Evolutionary conservation across 2,329 filamentous ascomycete genomes (phyloP), one percentile per base, ranked within the genome.

Genomic region (Colletotrichum acutatum): DNA sequence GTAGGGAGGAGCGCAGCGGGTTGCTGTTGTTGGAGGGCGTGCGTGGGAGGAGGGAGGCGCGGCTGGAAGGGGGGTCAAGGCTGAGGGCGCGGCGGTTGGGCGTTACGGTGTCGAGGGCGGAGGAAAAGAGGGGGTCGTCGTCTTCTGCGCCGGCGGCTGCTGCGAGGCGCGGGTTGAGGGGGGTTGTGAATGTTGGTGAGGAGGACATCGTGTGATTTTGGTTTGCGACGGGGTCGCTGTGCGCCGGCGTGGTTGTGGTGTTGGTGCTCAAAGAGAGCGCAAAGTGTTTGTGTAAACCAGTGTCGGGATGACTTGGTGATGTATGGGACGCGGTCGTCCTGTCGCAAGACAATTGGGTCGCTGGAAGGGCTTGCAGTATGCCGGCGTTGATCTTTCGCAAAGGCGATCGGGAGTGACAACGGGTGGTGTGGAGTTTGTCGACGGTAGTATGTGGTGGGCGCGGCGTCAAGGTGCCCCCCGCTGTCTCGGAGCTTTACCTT

Each of bases 21-120:
- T 59, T 32, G 66, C 12, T 34, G 32, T 59, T 32, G 54, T 66
- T 60, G 2, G 53, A 66, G 11, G 75, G 75, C 16, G 74, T 74
- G 53, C 59, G 42, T 49, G 42, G 42, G 16, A 49, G 71, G 5
- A 74, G 53, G 28, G 66, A 56, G 28, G 42, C 37, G 4, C 66
- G 70, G 54, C 66, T 71, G 0, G 74, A 74, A 1, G 74, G 66
- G 16, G 71, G 71, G 3, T 74, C 59, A 62, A 70, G 24, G 65
- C 68, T 68, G 16, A 22, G 4, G 24, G 64, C 49, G 46, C 69
- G 34, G 30, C 54, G 61, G 34, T 57, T 37, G 1, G 71, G 71
- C 3, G 85, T 84, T 3, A 86, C 85, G 4, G 86, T 86, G 68
- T 83, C 82, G n/a, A 84, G 82, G 14, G 78, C 80, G 58, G 79